phyloP scores from a whole-genome alignment of 805 yeast species.

The Huiozyma naganishii region DNA sequence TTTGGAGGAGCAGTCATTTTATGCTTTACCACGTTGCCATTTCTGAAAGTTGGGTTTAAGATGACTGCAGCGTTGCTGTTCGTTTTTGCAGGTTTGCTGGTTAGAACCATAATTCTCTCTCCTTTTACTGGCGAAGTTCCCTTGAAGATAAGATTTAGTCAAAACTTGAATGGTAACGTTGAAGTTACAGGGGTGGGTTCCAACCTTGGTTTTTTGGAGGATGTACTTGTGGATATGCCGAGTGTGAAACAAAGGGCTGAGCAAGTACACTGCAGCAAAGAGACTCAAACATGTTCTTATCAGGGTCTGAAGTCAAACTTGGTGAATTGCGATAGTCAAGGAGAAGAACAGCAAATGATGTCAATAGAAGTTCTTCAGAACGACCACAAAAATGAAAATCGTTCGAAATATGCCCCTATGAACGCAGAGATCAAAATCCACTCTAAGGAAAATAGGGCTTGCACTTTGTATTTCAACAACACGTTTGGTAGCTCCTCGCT shows the following conservation, averaged over 20 bases:
- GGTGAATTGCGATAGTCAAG: slow-evolving; percentile 26
- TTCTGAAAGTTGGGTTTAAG: slow-evolving; percentile 1
- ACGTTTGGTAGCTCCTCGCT: not conserved
- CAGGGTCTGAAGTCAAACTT: slow-evolving; percentile 40
- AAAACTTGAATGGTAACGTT: slow-evolving; percentile 36
- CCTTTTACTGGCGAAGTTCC: slow-evolving; percentile 58
- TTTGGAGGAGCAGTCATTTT: slow-evolving; percentile 29
- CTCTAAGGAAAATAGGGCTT: slow-evolving; percentile 53
- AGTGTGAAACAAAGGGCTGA: slow-evolving; percentile 35
- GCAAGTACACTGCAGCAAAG: slow-evolving; percentile 30
- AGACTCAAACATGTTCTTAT: slow-evolving; percentile 43
- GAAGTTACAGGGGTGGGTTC: slow-evolving; percentile 6
- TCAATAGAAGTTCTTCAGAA: slow-evolving; percentile 41
- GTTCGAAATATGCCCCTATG: slow-evolving; percentile 52
- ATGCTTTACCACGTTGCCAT: slow-evolving; percentile 1
- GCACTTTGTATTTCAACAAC: slow-evolving; percentile 50
- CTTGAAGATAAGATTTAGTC: slow-evolving; percentile 60
- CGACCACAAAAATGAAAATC: slow-evolving; percentile 32
- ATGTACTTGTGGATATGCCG: slow-evolving; percentile 52
- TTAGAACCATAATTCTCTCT: slow-evolving; percentile 26
- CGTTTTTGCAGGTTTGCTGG: not conserved
- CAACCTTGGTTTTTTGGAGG: slow-evolving; percentile 20
- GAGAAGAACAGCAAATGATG: slow-evolving; percentile 33
- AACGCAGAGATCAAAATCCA: slow-evolving; percentile 50
- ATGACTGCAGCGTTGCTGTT: not conserved